Conservation (phyloP, 1,284 basidiomycete genomes). For the Termitomyces sp. region DNA sequence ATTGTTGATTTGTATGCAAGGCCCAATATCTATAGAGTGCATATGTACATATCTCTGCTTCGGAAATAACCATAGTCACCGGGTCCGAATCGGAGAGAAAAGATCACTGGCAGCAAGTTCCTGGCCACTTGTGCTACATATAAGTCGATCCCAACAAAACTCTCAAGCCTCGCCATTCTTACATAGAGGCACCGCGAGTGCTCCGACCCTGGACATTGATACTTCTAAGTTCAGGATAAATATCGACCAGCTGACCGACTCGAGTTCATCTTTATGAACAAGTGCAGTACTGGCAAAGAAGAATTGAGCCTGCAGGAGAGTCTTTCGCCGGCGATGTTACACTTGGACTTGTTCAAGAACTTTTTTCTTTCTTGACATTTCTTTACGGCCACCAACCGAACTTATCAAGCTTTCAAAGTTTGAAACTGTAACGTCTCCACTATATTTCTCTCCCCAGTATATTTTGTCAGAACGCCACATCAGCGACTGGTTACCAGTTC, state of each 20-base stretch:
- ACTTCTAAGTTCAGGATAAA: not conserved
- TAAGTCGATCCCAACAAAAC: too few species aligned
- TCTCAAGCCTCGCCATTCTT: not conserved
- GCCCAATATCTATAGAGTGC: too few species aligned
- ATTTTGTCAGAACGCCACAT: not conserved
- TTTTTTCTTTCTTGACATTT: not conserved
- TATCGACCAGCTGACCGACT: not conserved
- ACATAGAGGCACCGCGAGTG: not conserved
- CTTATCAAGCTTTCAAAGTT: too few species aligned
- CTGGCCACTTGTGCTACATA: too few species aligned
- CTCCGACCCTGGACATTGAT: not conserved
- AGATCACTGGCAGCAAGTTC: not conserved
- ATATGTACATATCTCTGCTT: too few species aligned
- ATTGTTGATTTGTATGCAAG: not conserved
- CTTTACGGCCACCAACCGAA: too few species aligned
- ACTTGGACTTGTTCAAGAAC: not conserved
- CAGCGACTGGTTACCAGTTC: not conserved
- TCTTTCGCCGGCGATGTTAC: too few species aligned
- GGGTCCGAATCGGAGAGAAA: slow-evolving; percentile 2
- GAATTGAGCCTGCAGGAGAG: not conserved
- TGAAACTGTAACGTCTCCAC: not conserved
- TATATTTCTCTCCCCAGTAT: not conserved
- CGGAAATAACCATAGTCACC: not conserved
- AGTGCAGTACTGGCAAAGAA: not conserved
- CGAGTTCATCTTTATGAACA: not conserved